phyloP scores from a whole-genome alignment of 2,329 filamentous ascomycete genomes.

The Teratosphaeria pseudoeucalypti region DNA sequence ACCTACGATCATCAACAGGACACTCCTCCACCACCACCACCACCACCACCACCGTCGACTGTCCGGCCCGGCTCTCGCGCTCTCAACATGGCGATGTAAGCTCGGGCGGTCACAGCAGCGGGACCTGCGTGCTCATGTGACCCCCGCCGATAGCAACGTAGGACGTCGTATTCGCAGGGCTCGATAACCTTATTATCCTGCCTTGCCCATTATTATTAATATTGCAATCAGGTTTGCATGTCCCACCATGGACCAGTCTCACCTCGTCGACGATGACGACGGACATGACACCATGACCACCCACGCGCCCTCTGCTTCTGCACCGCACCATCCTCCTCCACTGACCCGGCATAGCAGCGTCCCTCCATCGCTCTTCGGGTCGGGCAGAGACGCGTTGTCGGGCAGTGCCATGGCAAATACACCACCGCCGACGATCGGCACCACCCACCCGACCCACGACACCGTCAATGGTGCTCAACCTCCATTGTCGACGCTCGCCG shows the following conservation, averaged over 20 bases:
- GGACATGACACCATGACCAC: not conserved
- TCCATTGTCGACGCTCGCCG: conserved; percentile 5
- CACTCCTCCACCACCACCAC: not conserved
- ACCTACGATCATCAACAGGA: not conserved
- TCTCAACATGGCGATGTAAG: not conserved
- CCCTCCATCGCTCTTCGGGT: conserved; percentile 11
- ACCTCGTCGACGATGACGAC: not conserved
- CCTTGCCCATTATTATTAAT: not conserved
- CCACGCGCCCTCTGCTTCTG: not conserved
- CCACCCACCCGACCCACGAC: conserved; percentile 7
- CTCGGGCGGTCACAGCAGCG: not conserved
- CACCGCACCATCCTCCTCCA: conserved; percentile 3
- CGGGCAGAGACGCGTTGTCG: conserved; percentile 10
- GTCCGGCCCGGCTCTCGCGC: not conserved
- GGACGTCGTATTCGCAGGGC: not conserved
- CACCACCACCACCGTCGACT: no score
- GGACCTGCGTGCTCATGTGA: not conserved
- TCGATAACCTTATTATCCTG: not conserved
- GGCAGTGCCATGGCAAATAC: not conserved
- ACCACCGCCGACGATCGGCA: conserved; percentile 1
- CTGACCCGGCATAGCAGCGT: conserved; percentile 12
- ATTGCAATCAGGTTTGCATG: not conserved
- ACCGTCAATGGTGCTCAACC: conserved; percentile 1
- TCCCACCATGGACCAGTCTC: not conserved
- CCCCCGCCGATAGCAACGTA: not conserved